Evolutionary conservation across 2,329 filamentous ascomycete genomes (phyloP).

Genomic region (Xylaria sp.): DNA sequence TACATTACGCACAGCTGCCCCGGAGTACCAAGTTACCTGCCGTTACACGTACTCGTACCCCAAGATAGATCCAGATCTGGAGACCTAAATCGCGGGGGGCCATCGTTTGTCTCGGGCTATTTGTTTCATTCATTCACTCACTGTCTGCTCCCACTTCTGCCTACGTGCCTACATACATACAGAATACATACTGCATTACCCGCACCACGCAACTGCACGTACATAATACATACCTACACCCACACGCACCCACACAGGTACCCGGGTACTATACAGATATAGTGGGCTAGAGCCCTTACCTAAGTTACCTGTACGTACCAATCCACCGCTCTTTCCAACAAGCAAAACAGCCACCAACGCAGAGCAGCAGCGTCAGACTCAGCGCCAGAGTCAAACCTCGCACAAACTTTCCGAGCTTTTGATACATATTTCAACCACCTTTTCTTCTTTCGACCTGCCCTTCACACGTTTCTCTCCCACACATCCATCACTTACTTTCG

Average conservation of each 20-base stretch:
- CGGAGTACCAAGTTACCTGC: conserved; percentile 2
- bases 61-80: conserved; percentile 36
- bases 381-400: conserved; percentile 32
- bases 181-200: conserved; percentile 13
- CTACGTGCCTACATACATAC: neutral
- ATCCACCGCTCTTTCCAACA: conserved; percentile 48
- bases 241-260: conserved; percentile 13
- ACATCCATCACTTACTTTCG: conserved; percentile 9
- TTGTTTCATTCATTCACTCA: neutral
- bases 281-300: conserved; percentile 12
- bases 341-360: conserved; percentile 32
- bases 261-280: neutral
- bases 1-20: conserved; percentile 8
- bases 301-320: conserved; percentile 9
- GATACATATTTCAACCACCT: conserved; percentile 33
- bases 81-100: conserved; percentile 30
- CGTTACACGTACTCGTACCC: conserved; percentile 33
- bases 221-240: neutral
- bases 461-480: neutral
- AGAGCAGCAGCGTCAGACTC: conserved; percentile 28
- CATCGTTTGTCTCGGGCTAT: conserved; percentile 33
- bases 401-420: conserved; percentile 24
- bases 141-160: conserved; percentile 11
- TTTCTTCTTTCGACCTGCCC: conserved; percentile 21
- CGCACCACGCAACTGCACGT: conserved; percentile 3